Base-by-base conservation (phyloP, 371 early-diverging fungal species). In the Lichtheimia hyalospora region DNA sequence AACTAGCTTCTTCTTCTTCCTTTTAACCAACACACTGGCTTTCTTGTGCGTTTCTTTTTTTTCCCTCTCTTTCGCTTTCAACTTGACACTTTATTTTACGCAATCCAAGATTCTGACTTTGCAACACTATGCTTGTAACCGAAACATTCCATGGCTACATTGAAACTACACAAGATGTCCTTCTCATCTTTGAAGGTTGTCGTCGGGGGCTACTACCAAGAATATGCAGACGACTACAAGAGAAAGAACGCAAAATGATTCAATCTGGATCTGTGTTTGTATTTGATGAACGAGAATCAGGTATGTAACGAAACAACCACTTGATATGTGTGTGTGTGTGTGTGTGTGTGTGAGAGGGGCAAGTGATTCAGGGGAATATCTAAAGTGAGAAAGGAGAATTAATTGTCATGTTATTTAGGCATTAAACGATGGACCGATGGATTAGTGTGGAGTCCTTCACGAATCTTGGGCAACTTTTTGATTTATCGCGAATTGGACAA, bases 401-500 rank as follows among this genome's bases (percentile, higher is more conserved):
- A 28, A 28, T 5, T 28, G 6, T 15, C 20, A 12, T 28, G 3
- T 5, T 28, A 27, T 51, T 16, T 41, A 92, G 90, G 94, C 13
- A 75, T 95, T 68, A 89, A 90, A 58, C 77, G 95, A 42, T 95
- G 95, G 95, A 95, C 95, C 1, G 95, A 94, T 69, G 93, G 94
- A 14, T 77, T 86, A 16, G 83, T 85, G 18, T 93, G 94, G 95
- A 89, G 91, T 23, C 92, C 94, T 8, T 91, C 91, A 34, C 85
- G 95, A 21, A 88, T 91, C 3, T 79, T 87, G 25, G 92, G 91
- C 34, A 87, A 88, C 69, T 92, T 91, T 63, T 65, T 91, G 44
- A 84, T 89, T 52, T 91, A 92, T 66, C 88, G 89, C 49, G 90
- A 92, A 62, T 64, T 89, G 2, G 89, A 88, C 64, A 81, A 81